phyloP scores from a whole-genome alignment of 116 monocot species.

The Cymodocea nodosa region DNA sequence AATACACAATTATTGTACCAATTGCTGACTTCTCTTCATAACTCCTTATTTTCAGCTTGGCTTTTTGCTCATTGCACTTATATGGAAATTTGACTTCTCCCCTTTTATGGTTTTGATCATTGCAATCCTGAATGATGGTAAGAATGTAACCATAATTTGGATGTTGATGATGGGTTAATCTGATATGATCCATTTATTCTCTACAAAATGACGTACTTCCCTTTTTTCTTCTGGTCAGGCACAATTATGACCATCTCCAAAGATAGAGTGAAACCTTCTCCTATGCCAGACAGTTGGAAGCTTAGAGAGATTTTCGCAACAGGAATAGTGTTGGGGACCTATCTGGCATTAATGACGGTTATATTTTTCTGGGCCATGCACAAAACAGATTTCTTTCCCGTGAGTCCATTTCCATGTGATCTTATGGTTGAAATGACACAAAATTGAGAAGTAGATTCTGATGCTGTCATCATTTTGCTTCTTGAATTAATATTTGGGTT shows the following conservation, averaged over 20 bases:
- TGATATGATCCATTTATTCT: background rate
- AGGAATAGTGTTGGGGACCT: constrained; percentile 64
- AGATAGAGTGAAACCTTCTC: constrained; percentile 91
- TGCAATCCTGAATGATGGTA: constrained; percentile 86
- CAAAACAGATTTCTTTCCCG: constrained; percentile 75
- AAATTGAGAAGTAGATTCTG: too few species aligned
- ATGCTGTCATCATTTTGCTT: background rate
- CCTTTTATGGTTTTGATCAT: constrained; percentile 97
- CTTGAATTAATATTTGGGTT: background rate
- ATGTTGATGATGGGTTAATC: background rate
- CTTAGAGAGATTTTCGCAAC: constrained; percentile 93
- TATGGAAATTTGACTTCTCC: constrained; percentile 93
- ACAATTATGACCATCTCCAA: constrained; percentile 99
- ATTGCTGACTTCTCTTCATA: background rate
- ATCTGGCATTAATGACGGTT: constrained; percentile 31
- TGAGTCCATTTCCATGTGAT: constrained; percentile 8
- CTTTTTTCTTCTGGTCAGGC: constrained; percentile 23
- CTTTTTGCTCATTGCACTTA: constrained; percentile 82
- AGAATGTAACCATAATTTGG: constrained; percentile 3
- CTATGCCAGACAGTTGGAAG: constrained; percentile 89
- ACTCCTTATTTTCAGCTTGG: constrained; percentile 35
- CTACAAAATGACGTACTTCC: background rate
- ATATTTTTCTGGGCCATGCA: constrained; percentile 27
- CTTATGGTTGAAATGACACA: too few species aligned
- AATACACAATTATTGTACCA: too few species aligned